Conservation (phyloP, 2,329 filamentous ascomycete species). For the Waltergamsia citrina region DNA sequence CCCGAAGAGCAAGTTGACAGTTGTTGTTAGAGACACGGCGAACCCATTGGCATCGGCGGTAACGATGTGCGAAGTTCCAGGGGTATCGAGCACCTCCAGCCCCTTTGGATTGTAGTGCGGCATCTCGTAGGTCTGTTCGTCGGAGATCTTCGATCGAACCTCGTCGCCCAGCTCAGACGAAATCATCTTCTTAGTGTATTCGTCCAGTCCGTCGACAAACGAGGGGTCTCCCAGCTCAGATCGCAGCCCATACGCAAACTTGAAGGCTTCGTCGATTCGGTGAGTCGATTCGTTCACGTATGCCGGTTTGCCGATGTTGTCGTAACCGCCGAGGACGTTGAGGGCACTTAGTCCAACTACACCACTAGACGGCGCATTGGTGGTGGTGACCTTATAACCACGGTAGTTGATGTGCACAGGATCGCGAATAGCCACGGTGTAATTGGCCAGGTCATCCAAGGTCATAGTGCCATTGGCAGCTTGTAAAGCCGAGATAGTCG, state of each 20-base stretch:
- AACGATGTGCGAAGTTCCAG: conserved; percentile 59
- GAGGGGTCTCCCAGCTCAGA: conserved; percentile 66
- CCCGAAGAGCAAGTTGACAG: conserved; percentile 73
- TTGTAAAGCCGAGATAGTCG: conserved; percentile 57
- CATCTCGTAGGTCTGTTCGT: conserved; percentile 24
- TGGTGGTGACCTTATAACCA: conserved; percentile 58
- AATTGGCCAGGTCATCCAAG: conserved; percentile 60
- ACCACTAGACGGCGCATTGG: conserved; percentile 65
- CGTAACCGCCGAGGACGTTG: conserved; percentile 67
- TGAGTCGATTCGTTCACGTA: conserved; percentile 58
- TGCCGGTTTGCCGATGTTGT: conserved; percentile 47
- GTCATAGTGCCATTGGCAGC: conserved; percentile 68
- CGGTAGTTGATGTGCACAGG: conserved; percentile 55
- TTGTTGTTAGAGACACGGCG: conserved; percentile 69
- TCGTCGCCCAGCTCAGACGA: conserved; percentile 49
- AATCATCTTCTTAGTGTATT: conserved; percentile 55
- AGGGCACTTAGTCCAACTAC: conserved; percentile 61
- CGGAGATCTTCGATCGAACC: conserved; percentile 34
- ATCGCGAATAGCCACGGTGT: conserved; percentile 55
- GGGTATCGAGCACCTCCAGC: conserved; percentile 45
- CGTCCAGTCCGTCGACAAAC: conserved; percentile 52
- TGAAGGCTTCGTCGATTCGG: conserved; percentile 71
- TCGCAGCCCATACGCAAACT: conserved; percentile 71
- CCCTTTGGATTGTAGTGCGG: conserved; percentile 34
- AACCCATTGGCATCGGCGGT: conserved; percentile 61